Evolutionary conservation across 1,139 yeast species (phyloP).

Genomic region (Petasospora rhodanensis): DNA sequence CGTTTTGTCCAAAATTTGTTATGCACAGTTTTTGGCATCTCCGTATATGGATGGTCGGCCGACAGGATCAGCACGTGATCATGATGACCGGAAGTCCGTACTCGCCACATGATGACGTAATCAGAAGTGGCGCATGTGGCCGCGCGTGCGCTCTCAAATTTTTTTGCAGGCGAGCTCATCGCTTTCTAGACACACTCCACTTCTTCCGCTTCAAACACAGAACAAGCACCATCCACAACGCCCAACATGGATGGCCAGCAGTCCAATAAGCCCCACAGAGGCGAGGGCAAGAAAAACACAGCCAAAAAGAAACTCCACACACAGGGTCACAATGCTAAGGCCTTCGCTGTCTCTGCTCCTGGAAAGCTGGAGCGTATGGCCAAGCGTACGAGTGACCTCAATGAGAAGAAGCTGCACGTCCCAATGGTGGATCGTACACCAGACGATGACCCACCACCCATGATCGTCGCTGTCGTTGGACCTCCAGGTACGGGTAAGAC

Average conservation of each 20-base stretch:
- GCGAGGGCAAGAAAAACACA: constrained; percentile 51
- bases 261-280: constrained; percentile 57
- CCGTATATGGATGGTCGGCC: not conserved
- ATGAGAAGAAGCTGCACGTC: constrained; percentile 85
- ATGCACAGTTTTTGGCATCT: not conserved
- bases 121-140: not conserved
- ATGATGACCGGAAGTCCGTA: no score
- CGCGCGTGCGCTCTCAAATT: not conserved
- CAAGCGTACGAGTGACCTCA: constrained; percentile 76
- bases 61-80: no score
- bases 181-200: no score
- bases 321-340: constrained; percentile 90
- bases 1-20: no score
- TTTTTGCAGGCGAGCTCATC: constrained; percentile 1
- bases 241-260: constrained; percentile 31
- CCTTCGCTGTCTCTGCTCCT: constrained; percentile 92
- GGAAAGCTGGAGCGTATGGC: constrained; percentile 84
- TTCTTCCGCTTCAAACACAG: no score
- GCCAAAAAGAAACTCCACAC: constrained; percentile 86
- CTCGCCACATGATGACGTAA: not conserved
- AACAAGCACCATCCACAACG: no score
- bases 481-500: constrained; percentile 99
- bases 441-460: constrained; percentile 96
- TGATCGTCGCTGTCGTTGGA: constrained; percentile 93
- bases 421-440: constrained; percentile 98